These are phyloP conservation scores for Paecilomyces dactylethromorphus DNA, from an alignment of 2,329 filamentous ascomycete genomes.

Conservation along the genomic window DNA sequence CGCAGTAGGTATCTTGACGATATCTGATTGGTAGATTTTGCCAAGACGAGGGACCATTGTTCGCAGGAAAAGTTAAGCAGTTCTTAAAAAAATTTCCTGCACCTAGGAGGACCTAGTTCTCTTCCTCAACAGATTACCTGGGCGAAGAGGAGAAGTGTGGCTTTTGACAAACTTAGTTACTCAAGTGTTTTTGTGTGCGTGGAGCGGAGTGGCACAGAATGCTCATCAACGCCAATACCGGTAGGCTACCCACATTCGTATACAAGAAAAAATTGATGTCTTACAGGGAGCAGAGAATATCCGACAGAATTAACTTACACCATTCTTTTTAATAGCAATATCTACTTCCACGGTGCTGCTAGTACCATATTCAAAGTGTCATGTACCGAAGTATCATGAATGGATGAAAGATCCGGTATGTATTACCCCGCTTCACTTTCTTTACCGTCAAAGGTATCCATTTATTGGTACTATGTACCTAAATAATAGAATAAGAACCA, in stretches of 20 bases:
- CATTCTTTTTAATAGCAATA: conserved; percentile 49
- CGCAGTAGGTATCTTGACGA: not conserved
- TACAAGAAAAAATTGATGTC: not conserved
- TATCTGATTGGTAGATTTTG: not conserved
- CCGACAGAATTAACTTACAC: not conserved
- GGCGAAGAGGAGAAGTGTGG: not conserved
- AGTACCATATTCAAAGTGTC: conserved; percentile 75
- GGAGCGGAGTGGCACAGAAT: conserved; percentile 10
- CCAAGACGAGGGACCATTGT: not conserved
- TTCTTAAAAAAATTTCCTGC: not conserved
- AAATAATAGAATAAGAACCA: not conserved
- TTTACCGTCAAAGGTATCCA: not conserved
- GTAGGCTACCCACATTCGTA: conserved; percentile 11
- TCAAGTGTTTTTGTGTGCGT: not conserved
- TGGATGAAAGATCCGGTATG: conserved; percentile 82
- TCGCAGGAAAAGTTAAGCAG: not conserved
- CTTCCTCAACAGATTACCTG: not conserved
- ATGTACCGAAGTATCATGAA: conserved; percentile 74
- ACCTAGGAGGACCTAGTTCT: not conserved
- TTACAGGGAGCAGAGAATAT: not conserved
- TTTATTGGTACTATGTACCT: not conserved
- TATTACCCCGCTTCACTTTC: not conserved
- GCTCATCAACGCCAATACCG: conserved; percentile 29
- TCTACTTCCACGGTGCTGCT: conserved; percentile 61
- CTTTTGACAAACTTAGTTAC: not conserved